Evolutionary conservation across 352 stramenopile genomes (phyloP), one percentile per base, ranked within the genome.

Genomic region (Pythium brachiatum): DNA sequence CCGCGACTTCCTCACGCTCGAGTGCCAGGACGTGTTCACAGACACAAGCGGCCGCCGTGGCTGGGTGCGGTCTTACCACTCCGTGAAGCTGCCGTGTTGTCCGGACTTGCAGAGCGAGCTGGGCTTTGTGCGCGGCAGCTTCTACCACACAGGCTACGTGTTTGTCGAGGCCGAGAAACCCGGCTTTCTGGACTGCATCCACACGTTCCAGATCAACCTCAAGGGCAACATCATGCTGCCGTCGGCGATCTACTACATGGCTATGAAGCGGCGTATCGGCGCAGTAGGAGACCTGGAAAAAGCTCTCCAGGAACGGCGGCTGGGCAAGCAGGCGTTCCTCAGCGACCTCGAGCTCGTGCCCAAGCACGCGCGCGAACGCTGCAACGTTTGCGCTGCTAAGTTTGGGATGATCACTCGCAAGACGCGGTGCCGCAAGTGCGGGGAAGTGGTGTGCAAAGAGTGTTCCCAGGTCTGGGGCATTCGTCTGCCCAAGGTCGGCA

Each of bases 21-120:
- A 92, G 66, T 92, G 81, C 60, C 83, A 92, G 59, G 83, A 86
- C 68, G 75, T 76, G 11, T 90, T 90, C 57, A 61, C 73, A 18
- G 81, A 90, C 57, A 72, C 75, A 7, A 88, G 74, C 44, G 79
- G 79, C 18, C 76, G 75, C 26, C 72, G 78, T 6, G 83, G 83
- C 15, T 92, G 81, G 81, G 83, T 88, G 26, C 83, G 81, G 0
- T 88, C 79, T 3, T 86, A 81, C 57, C 79, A 89, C 59, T 89
- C 78, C 25, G 81, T 92, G 61, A 88, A 85, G 39, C 58, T 92
- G 44, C 69, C 76, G 36, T 84, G 75, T 46, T 89, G 79, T 36
- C 81, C 81, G 1, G 79, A 90, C 50, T 53, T 90, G 15, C 60
- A 79, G 59, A 60, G 56, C 53, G 68, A 73, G 32, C 74, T 83